phyloP scores from a whole-genome alignment of 176 grass and related monocot species.

The Ensete ventricosum region DNA sequence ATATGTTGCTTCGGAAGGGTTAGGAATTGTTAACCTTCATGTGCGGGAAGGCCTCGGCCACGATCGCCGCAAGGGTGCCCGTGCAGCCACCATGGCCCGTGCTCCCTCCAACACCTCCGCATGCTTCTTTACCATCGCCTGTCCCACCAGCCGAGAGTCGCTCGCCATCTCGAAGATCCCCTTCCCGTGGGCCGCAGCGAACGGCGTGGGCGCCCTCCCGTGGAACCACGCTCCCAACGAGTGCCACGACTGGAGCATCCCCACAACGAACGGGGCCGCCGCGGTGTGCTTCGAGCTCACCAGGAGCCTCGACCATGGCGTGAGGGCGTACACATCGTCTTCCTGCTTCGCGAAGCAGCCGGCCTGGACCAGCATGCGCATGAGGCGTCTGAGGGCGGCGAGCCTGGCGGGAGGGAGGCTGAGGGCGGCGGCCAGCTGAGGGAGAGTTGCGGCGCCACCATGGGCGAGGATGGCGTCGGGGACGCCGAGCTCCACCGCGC shows the following conservation, averaged over 20 bases:
- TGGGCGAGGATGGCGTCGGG: constrained; percentile 25
- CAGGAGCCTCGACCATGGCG: constrained; percentile 13
- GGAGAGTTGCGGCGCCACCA: constrained; percentile 20
- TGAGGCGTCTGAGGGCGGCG: constrained; percentile 25
- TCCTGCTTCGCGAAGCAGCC: constrained; percentile 20
- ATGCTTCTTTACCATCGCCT: neutral
- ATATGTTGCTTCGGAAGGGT: too few species aligned
- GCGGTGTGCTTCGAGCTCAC: neutral
- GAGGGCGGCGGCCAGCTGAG: constrained; percentile 3
- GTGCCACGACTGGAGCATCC: constrained; percentile 1
- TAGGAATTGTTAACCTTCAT: neutral
- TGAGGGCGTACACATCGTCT: constrained; percentile 20
- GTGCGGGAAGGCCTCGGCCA: constrained; percentile 21
- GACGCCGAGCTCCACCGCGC: constrained; percentile 31
- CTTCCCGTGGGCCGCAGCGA: constrained; percentile 9
- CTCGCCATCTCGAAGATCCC: constrained; percentile 20
- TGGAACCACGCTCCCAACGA: constrained; percentile 25
- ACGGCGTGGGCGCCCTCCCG: neutral
- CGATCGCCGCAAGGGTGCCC: constrained; percentile 3
- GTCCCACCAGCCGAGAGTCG: constrained; percentile 10
- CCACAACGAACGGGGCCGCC: constrained; percentile 12
- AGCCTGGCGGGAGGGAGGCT: neutral
- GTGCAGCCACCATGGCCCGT: constrained; percentile 28
- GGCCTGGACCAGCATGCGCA: constrained; percentile 25
- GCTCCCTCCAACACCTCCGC: constrained; percentile 10